Evolutionary conservation across 768 basidiomycete species (phyloP).

Genomic region (Boletus subcaerulescens): DNA sequence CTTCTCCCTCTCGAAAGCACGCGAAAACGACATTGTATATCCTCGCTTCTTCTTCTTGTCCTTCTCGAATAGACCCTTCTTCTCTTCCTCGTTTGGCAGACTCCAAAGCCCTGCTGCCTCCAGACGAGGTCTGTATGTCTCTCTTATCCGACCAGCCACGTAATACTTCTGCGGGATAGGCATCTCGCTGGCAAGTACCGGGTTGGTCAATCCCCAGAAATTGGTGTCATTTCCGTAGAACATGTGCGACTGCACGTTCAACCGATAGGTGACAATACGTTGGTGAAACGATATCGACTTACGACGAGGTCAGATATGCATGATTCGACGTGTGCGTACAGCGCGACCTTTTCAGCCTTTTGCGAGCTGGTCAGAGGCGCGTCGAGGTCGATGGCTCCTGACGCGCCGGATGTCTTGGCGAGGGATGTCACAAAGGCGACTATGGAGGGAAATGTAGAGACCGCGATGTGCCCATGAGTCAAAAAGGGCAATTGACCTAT

Average conservation of each 20-base stretch:
- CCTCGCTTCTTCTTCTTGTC: conserved; percentile 33
- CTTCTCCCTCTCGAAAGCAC: conserved; percentile 64
- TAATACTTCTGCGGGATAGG: conserved; percentile 73
- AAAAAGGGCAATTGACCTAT: conserved; percentile 74
- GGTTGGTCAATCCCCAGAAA: conserved; percentile 55
- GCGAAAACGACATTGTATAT: conserved; percentile 41
- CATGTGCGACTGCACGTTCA: conserved; percentile 49
- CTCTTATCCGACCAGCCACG: conserved; percentile 61
- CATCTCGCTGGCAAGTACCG: conserved; percentile 53
- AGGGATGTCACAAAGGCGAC: conserved; percentile 61
- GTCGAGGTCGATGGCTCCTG: conserved; percentile 45
- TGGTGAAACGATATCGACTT: conserved; percentile 27
- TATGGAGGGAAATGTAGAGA: conserved; percentile 59
- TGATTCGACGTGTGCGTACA: conserved; percentile 63
- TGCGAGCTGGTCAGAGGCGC: conserved; percentile 43
- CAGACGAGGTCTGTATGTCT: conserved; percentile 53
- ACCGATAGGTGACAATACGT: conserved; percentile 1
- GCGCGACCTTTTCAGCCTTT: conserved; percentile 55
- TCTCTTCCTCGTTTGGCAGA: conserved; percentile 39
- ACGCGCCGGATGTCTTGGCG: conserved; percentile 27
- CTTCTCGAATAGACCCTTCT: conserved; percentile 33
- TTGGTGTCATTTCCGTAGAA: conserved; percentile 63
- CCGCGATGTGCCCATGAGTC: conserved; percentile 49
- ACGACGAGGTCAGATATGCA: conserved; percentile 72
- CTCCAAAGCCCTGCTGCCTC: conserved; percentile 66